Evolutionary conservation across 306 rosid genomes (phyloP).

Genomic region (Sicyos edulis): DNA sequence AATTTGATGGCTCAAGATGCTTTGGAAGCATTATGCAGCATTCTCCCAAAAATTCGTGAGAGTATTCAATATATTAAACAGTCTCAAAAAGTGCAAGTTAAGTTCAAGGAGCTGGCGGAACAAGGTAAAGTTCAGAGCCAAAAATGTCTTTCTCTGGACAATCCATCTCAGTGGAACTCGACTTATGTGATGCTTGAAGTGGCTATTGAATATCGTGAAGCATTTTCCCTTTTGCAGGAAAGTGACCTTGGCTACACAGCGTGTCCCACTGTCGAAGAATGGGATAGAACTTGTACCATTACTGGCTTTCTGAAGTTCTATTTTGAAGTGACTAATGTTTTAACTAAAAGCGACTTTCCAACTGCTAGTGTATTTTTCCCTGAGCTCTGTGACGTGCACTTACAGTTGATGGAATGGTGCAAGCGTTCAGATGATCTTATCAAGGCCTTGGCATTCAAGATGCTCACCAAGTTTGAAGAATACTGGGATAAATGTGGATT

Average conservation of each 20-base stretch:
- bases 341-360: conserved; percentile 52
- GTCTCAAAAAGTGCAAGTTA: conserved; percentile 53
- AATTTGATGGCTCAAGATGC: conserved; percentile 38
- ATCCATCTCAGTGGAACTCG: conserved; percentile 63
- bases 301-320: conserved; percentile 68
- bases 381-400: conserved; percentile 80
- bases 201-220: conserved; percentile 74
- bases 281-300: conserved; percentile 57
- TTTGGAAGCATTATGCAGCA: conserved; percentile 49
- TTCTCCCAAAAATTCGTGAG: conserved; percentile 53
- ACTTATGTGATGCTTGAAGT: conserved; percentile 73
- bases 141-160: conserved; percentile 55
- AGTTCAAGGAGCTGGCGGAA: conserved; percentile 60
- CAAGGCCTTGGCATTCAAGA: conserved; percentile 56
- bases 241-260: conserved; percentile 44
- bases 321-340: conserved; percentile 51
- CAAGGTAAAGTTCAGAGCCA: conserved; percentile 60
- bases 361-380: conserved; percentile 82
- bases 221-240: conserved; percentile 60
- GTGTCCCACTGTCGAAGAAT: conserved; percentile 58
- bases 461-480: conserved; percentile 83
- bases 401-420: conserved; percentile 85
- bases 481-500: conserved; percentile 88
- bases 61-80: conserved; percentile 60
- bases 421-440: conserved; percentile 65